These are phyloP conservation scores for Psilocybe sp. DNA, from an alignment of 768 basidiomycete genomes.

Conservation along the genomic window DNA sequence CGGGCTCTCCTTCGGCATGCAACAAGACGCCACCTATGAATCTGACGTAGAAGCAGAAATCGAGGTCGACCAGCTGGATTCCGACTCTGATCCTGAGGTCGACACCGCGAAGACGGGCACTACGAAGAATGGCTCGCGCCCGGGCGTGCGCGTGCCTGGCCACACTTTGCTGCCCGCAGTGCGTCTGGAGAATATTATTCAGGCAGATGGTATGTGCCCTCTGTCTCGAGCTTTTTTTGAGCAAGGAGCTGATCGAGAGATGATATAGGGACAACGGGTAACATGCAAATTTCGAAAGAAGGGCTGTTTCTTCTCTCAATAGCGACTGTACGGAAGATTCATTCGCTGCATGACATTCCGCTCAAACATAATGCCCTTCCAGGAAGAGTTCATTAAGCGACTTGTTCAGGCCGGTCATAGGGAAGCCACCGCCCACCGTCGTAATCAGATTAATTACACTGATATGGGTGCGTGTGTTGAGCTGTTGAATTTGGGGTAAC, in stretches of 20 bases:
- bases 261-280: slow-evolving; percentile 50
- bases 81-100: slow-evolving; percentile 44
- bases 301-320: slow-evolving; percentile 71
- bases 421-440: slow-evolving; percentile 56
- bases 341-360: neutral
- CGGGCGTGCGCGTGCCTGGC: slow-evolving; percentile 52
- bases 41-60: slow-evolving; percentile 59
- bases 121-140: slow-evolving; percentile 24
- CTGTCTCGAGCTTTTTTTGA: slow-evolving; percentile 5
- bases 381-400: slow-evolving; percentile 88
- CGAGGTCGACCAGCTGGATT: slow-evolving; percentile 66
- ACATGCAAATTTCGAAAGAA: slow-evolving; percentile 71
- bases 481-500: neutral
- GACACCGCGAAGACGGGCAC: slow-evolving; percentile 19
- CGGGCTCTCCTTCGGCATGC: neutral
- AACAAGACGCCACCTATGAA: slow-evolving; percentile 22
- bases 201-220: slow-evolving; percentile 62
- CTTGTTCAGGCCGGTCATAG: slow-evolving; percentile 67
- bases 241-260: neutral
- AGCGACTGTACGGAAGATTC: slow-evolving; percentile 58
- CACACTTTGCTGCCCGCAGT: slow-evolving; percentile 64
- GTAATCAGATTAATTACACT: slow-evolving; percentile 60
- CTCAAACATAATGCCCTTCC: slow-evolving; percentile 11
- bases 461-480: slow-evolving; percentile 63
- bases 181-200: slow-evolving; percentile 73